Conservation (phyloP, 140 eudicot species). For the Erigeron philadelphicus region DNA sequence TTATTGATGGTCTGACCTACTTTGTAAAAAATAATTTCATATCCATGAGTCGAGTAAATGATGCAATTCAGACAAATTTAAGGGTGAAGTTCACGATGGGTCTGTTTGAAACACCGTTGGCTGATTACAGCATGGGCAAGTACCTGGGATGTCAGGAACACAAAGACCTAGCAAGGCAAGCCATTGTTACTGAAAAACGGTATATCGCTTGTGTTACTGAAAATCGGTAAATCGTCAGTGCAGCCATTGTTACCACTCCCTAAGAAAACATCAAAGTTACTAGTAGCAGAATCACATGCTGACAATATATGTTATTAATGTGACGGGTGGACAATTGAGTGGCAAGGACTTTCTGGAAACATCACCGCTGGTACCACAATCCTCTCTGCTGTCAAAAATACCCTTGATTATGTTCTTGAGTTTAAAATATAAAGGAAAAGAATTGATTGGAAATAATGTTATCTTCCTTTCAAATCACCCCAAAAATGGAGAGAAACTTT, state of each 20-base stretch:
- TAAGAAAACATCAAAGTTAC: slow-evolving; percentile 30
- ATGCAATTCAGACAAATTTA: slow-evolving; percentile 58
- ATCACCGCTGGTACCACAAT: slow-evolving; percentile 39
- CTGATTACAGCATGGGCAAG: slow-evolving; percentile 33
- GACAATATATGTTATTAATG: slow-evolving; percentile 43
- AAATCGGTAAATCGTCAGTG: slow-evolving; percentile 32
- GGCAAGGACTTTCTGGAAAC: slow-evolving; percentile 46
- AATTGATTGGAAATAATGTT: too few relatives aligned
- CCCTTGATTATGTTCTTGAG: too few relatives aligned
- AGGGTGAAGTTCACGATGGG: slow-evolving; percentile 54
- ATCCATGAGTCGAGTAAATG: slow-evolving; percentile 55
- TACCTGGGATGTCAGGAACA: slow-evolving; percentile 44
- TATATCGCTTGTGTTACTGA: slow-evolving; percentile 45
- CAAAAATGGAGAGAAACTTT: too few relatives aligned
- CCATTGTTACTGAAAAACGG: slow-evolving; percentile 6
- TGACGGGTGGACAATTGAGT: slow-evolving; percentile 52
- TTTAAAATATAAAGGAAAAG: too few relatives aligned
- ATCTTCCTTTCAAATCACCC: too few relatives aligned
- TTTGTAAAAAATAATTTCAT: slow-evolving; percentile 49
- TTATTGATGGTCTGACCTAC: slow-evolving; percentile 45
- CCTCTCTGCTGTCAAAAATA: slow-evolving; percentile 43
- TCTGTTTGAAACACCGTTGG: slow-evolving; percentile 42
- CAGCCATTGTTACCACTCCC: slow-evolving; percentile 44
- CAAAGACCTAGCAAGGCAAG: slow-evolving; percentile 51
- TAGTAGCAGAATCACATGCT: slow-evolving; percentile 53